Conservation (phyloP, 2,329 filamentous ascomycete species). For the Cercospora citrullina region DNA sequence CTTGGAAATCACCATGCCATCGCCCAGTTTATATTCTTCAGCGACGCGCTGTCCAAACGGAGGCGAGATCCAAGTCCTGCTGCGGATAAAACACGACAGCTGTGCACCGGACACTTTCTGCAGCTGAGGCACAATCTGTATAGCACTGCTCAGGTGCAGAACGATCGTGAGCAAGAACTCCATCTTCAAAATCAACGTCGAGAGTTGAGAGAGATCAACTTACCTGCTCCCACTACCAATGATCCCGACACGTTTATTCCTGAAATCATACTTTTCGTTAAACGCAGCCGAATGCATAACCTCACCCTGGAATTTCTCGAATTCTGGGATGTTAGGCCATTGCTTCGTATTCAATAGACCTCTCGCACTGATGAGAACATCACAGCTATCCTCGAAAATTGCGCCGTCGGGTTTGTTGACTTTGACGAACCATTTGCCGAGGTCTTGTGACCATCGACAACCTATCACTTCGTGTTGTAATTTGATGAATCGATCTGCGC, state of each 20-base stretch:
- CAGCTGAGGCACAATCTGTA: constrained; percentile 45
- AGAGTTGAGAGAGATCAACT: neutral
- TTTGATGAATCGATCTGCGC: constrained; percentile 35
- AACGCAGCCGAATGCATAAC: constrained; percentile 44
- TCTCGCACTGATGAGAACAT: constrained; percentile 26
- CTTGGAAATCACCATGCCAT: constrained; percentile 55
- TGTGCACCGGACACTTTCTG: constrained; percentile 40
- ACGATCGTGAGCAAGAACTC: neutral
- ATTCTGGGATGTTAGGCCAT: constrained; percentile 38
- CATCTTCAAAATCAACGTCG: neutral
- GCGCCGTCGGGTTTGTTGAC: constrained; percentile 18
- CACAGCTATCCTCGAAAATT: constrained; percentile 20
- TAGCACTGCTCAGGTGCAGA: constrained; percentile 35
- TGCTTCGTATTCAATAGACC: constrained; percentile 26
- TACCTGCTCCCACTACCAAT: constrained; percentile 43
- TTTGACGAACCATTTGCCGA: constrained; percentile 24
- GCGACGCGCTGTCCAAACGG: constrained; percentile 46
- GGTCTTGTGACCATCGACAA: constrained; percentile 22
- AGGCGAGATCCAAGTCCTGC: constrained; percentile 65
- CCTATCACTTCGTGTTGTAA: constrained; percentile 27
- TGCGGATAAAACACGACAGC: constrained; percentile 64
- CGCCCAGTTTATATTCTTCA: constrained; percentile 40
- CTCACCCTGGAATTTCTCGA: constrained; percentile 41
- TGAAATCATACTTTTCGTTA: constrained; percentile 37
- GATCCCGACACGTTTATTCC: constrained; percentile 41